Evolutionary conservation across 176 grass and related monocot species (phyloP).

Genomic region (Triticum monococcum): DNA sequence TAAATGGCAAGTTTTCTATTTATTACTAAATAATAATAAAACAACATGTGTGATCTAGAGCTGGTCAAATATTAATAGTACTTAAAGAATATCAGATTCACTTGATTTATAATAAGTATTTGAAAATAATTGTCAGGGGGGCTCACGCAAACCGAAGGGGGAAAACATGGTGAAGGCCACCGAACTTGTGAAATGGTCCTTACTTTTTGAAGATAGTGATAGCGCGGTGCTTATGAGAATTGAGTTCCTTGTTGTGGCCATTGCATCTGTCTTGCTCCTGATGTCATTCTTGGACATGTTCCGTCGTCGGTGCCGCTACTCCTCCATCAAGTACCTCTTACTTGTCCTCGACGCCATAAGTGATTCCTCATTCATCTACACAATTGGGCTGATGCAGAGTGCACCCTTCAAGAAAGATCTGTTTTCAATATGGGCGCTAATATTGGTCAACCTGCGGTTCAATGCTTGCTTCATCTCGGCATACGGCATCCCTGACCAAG

Average conservation of each 20-base stretch:
- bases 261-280: not conserved
- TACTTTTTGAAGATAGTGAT: not conserved
- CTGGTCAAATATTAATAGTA: too few species aligned
- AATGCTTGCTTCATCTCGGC: not conserved
- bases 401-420: not conserved
- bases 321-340: not conserved
- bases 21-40: too few species aligned
- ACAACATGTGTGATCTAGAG: too few species aligned
- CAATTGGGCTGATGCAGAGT: slow-evolving; percentile 12
- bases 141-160: not conserved
- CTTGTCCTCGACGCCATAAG: not conserved
- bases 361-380: not conserved
- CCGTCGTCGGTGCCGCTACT: not conserved
- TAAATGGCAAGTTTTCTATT: too few species aligned
- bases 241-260: not conserved
- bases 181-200: not conserved
- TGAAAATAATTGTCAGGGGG: not conserved
- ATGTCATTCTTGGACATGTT: slow-evolving; percentile 7
- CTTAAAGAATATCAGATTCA: too few species aligned
- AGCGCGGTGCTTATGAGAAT: not conserved
- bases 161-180: not conserved
- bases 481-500: not conserved
- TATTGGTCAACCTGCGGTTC: not conserved
- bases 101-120: too few species aligned
- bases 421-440: not conserved